Evolutionary conservation across 805 yeast species (phyloP).

Genomic region (Ogataea trehaloabstinens): DNA sequence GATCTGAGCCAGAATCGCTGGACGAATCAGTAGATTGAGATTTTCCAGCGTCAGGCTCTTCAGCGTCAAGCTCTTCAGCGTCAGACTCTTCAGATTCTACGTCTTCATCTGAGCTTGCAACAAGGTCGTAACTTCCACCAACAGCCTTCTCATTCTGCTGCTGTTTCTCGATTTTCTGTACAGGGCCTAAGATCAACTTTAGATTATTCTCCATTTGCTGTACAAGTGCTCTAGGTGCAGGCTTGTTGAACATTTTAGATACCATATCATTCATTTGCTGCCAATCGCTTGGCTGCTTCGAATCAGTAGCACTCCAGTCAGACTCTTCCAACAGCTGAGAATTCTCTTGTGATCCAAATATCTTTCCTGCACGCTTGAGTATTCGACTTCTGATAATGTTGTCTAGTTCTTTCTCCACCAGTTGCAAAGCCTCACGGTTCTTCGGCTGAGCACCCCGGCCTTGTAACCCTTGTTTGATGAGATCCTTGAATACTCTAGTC

Average conservation of each 20-base stretch:
- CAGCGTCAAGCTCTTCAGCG: conserved; percentile 11
- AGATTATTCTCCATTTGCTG: conserved; percentile 25
- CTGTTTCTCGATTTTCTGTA: conserved; percentile 24
- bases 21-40: conserved; percentile 45
- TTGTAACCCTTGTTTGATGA: conserved; percentile 15
- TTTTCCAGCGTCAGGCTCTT: conserved; percentile 33
- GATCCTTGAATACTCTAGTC: conserved; percentile 35
- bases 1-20: conserved; percentile 46
- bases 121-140: no score
- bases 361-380: conserved; percentile 20
- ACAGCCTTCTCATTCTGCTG: conserved; percentile 20
- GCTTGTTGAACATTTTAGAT: conserved; percentile 47
- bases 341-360: conserved; percentile 15
- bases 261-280: conserved; percentile 43
- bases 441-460: conserved; percentile 13
- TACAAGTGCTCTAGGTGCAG: conserved; percentile 34
- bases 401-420: conserved; percentile 18
- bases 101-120: conserved; percentile 25
- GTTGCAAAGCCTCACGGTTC: conserved; percentile 4
- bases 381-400: conserved; percentile 21
- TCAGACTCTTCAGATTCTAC: conserved; percentile 13
- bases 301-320: conserved; percentile 31
- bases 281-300: conserved; percentile 38
- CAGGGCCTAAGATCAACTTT: conserved; percentile 27
- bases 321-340: conserved; percentile 26